Evolutionary conservation across 192 early-diverging fungal genomes (phyloP).

Genomic region (Coemansia sp.): DNA sequence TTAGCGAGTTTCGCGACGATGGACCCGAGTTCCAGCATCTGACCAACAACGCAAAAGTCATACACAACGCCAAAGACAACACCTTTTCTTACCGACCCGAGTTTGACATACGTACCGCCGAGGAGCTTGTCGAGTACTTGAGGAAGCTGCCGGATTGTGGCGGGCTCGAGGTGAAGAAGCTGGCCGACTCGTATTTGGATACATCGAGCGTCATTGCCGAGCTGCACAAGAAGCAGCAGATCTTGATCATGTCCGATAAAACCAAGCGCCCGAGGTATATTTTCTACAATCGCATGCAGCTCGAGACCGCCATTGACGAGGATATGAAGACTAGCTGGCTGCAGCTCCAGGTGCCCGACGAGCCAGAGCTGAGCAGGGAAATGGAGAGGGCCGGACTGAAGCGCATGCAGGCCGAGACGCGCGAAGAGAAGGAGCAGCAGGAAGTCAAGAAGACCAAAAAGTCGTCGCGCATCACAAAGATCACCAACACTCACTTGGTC

Average conservation of each 20-base stretch:
- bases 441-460: conserved; percentile 67
- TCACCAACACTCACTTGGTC: conserved; percentile 79
- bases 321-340: conserved; percentile 81
- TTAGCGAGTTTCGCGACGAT: conserved; percentile 62
- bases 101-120: conserved; percentile 69
- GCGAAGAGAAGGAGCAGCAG: conserved; percentile 40
- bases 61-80: conserved; percentile 57
- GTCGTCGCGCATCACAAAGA: conserved; percentile 69
- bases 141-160: conserved; percentile 57
- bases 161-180: conserved; percentile 75
- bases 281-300: conserved; percentile 63
- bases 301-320: conserved; percentile 23
- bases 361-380: conserved; percentile 70
- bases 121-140: conserved; percentile 71
- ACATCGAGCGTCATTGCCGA: conserved; percentile 34
- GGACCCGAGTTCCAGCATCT: conserved; percentile 61
- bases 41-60: conserved; percentile 66
- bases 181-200: conserved; percentile 74
- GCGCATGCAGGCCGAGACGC: conserved; percentile 73
- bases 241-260: conserved; percentile 69
- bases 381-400: conserved; percentile 69
- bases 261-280: conserved; percentile 66
- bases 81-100: conserved; percentile 80
- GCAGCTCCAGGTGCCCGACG: conserved; percentile 68
- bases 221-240: conserved; percentile 50